A percentile compares a stretch with the other conserved stretches of the same genome.
Evolutionary conservation across 768 basidiomycete species (phyloP).

Genomic region (Auricularia heimuer): DNA sequence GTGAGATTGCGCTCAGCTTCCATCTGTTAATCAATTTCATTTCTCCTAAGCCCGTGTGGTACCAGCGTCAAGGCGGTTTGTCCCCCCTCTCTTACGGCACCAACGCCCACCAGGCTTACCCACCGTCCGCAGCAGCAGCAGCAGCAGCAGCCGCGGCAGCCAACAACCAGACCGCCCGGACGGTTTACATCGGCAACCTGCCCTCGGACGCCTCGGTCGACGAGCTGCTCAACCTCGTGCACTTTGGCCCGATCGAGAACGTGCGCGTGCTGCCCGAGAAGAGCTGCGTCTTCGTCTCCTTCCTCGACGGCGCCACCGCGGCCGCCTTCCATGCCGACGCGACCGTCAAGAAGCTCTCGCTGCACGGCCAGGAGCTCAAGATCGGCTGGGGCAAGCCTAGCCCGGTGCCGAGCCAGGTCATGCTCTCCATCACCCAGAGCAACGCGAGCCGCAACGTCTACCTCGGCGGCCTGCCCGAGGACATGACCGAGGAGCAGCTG

Average conservation of each 20-base stretch:
- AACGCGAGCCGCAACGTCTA: conserved; percentile 96
- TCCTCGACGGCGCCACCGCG: conserved; percentile 87
- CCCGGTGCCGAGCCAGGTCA: conserved; percentile 76
- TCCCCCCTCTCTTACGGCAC: conserved; percentile 27
- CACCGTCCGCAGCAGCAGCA: conserved; percentile 42
- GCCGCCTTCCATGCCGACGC: conserved; percentile 98
- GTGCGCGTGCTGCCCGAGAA: conserved; percentile 94
- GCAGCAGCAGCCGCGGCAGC: conserved; percentile 60
- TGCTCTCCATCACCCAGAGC: conserved; percentile 79
- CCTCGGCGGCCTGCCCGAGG: conserved; percentile 85
- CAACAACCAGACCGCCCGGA: conserved; percentile 62
- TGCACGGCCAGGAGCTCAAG: conserved; percentile 94
- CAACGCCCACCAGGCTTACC: neutral
- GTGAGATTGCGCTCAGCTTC: conserved; percentile 23
- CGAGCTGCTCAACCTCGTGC: conserved; percentile 93
- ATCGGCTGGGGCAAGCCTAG: conserved; percentile 98
- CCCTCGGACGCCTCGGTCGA: conserved; percentile 94
- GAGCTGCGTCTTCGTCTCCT: conserved; percentile 95
- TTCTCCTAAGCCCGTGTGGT: conserved; percentile 8
- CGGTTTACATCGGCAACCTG: conserved; percentile 94
- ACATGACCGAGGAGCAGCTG: conserved; percentile 82
- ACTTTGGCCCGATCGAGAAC: conserved; percentile 92
- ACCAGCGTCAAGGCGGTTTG: conserved; percentile 26
- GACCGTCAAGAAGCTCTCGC: conserved; percentile 81
- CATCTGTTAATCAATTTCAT: neutral